Evolutionary conservation across 2,329 filamentous ascomycete genomes (phyloP), one percentile per base, ranked within the genome.

Genomic region (Periconia sp.): DNA sequence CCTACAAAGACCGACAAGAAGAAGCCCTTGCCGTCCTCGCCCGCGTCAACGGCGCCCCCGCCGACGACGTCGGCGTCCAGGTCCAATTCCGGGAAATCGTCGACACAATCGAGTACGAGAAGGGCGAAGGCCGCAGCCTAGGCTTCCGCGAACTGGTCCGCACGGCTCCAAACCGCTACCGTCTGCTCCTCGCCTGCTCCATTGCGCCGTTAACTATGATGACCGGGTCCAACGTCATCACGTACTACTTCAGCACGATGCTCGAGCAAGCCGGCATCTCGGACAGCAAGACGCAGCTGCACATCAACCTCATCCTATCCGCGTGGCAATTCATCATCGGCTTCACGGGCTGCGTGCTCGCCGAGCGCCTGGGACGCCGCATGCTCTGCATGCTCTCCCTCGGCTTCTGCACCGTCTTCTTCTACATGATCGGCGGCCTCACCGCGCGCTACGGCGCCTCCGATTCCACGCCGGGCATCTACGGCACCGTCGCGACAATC

Each of bases 1-100:
- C 80, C 36, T 72, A 73, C 41, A 72, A 78, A 19, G 77, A 78
- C 26, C 74, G 76, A 11, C 65, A 73, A 4, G 78, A 81, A 17
- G 74, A 83, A 52, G 80, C 78, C 1, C 68, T 76, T 16, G 61
- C 71, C 3, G 73, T 82, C 9, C 68, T 86, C 18, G 73, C 77
- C 9, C 76, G 75, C 42, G 79, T 82, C 53, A 81, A 81, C 48
- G 34, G 19, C 8, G 73, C 72, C 1, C 72, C 79, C 41, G 73
- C 72, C 1, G 50, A 60, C 26, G n/a, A 24, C 13, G 15, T 26
- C 10, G 19, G 36, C 24, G 43, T 37, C 5, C 25, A 35, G 16
- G 8, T 40, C 15, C 36, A 46, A 24, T 46, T 21, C 38, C 7
- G n/a, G 9, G 35, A 46, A 24, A 42, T 46, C 28, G 9, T 25